Percentiles rank a stretch among this genome's conserved stretches.
phyloP scores from a whole-genome alignment of 1,284 basidiomycete genomes.

The Butyriboletus appendiculatus region DNA sequence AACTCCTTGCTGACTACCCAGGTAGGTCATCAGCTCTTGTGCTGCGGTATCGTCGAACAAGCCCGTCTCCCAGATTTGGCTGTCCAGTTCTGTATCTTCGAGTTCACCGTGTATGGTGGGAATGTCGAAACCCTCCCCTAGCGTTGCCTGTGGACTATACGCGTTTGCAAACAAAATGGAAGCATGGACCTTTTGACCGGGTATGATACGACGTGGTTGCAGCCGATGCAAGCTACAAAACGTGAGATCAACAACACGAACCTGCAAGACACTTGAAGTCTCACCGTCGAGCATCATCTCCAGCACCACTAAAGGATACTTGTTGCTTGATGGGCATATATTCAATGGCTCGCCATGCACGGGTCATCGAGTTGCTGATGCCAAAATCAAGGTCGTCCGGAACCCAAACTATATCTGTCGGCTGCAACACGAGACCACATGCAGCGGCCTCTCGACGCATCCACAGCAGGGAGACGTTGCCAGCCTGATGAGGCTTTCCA shows the following conservation, averaged over 20 bases:
- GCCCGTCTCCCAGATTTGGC: constrained; percentile 25
- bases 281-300: constrained; percentile 19
- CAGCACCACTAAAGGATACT: constrained; percentile 18
- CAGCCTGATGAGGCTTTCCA: constrained; percentile 18
- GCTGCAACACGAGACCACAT: constrained; percentile 22
- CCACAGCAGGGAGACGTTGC: constrained; percentile 30
- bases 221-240: constrained; percentile 18
- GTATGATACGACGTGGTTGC: constrained; percentile 30
- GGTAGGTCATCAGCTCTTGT: constrained; percentile 10
- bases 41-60: constrained; percentile 28
- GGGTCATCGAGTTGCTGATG: constrained; percentile 20
- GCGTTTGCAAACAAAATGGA: constrained; percentile 29
- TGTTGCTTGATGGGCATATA: constrained; percentile 31
- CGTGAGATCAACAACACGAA: not conserved
- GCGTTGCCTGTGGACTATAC: constrained; percentile 26
- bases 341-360: constrained; percentile 25
- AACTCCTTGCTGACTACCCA: constrained; percentile 15
- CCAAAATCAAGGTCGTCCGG: constrained; percentile 28
- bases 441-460: constrained; percentile 29
- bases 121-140: constrained; percentile 32
- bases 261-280: not conserved
- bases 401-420: constrained; percentile 27
- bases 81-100: constrained; percentile 3
- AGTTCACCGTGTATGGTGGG: constrained; percentile 11
- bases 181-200: constrained; percentile 34